Conservation (phyloP, 106 monocot species). For the Phalaenopsis equestris region DNA sequence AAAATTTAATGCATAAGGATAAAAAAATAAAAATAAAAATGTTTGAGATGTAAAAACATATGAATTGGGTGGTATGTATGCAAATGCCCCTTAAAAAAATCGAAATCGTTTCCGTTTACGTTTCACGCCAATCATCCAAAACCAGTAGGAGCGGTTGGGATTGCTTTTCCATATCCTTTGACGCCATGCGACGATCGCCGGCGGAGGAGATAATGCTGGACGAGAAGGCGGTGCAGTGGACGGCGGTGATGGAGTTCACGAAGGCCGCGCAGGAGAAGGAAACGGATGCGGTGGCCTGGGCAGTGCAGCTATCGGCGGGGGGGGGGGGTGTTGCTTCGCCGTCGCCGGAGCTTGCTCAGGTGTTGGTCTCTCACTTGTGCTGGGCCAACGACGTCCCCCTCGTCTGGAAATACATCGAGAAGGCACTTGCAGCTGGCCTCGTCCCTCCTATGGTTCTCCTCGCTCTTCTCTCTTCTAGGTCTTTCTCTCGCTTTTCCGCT, state of each 20-base stretch:
- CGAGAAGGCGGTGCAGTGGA: constrained; percentile 12
- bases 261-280: constrained; percentile 30
- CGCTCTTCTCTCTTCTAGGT: constrained; percentile 72
- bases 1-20: too few relatives aligned
- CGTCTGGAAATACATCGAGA: constrained; percentile 84
- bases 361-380: constrained; percentile 36
- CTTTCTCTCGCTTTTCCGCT: background rate
- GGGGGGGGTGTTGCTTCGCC: constrained; percentile 11
- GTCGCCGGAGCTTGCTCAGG: constrained; percentile 35
- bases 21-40: too few relatives aligned
- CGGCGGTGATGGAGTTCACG: constrained; percentile 34
- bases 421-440: constrained; percentile 42
- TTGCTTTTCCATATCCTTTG: background rate
- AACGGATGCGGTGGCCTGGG: constrained; percentile 27
- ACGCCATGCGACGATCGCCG: background rate
- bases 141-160: background rate
- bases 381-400: constrained; percentile 33
- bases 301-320: constrained; percentile 15
- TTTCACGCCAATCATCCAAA: background rate
- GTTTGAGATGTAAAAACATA: too few relatives aligned
- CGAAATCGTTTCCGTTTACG: too few relatives aligned
- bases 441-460: constrained; percentile 63
- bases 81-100: too few relatives aligned
- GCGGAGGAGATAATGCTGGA: background rate
- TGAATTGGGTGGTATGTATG: too few relatives aligned